phyloP scores from a whole-genome alignment of 441 rosid genomes.

The Gossypium aridum region DNA sequence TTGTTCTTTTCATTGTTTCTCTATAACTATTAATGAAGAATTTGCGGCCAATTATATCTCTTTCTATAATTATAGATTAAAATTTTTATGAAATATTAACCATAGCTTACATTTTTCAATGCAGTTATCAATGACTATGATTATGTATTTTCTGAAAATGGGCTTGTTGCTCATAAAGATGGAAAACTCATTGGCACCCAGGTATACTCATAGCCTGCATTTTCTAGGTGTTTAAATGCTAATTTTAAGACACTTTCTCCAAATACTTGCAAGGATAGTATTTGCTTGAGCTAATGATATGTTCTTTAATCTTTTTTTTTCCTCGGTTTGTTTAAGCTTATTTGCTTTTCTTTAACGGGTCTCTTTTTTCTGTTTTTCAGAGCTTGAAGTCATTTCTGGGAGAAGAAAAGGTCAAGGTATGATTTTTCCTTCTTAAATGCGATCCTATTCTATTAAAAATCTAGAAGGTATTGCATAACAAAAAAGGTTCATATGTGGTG shows the following conservation, averaged over 20 bases:
- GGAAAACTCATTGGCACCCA: conserved; percentile 80
- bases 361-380: conserved; percentile 31
- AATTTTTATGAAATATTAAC: not conserved
- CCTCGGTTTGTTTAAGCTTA: not conserved
- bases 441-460: not conserved
- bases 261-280: not conserved
- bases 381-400: conserved; percentile 87
- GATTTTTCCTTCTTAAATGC: conserved; percentile 7
- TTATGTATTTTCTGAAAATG: conserved; percentile 93
- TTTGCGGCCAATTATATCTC: not conserved
- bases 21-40: not conserved
- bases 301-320: not conserved
- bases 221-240: not conserved
- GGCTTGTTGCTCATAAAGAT: conserved; percentile 91
- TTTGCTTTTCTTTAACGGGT: conserved; percentile 13
- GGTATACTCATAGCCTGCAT: conserved; percentile 33
- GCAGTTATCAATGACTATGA: conserved; percentile 79
- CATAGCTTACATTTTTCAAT: conserved; percentile 4
- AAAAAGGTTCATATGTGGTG: not conserved
- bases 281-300: not conserved
- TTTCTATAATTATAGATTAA: not conserved
- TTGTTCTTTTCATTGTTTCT: not conserved
- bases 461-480: not conserved
- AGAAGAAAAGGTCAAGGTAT: conserved; percentile 79
- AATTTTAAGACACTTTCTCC: not conserved